These are phyloP conservation scores for Chaetoceros tenuissimus DNA, from an alignment of 108 stramenopile species.

Conservation along the genomic window DNA sequence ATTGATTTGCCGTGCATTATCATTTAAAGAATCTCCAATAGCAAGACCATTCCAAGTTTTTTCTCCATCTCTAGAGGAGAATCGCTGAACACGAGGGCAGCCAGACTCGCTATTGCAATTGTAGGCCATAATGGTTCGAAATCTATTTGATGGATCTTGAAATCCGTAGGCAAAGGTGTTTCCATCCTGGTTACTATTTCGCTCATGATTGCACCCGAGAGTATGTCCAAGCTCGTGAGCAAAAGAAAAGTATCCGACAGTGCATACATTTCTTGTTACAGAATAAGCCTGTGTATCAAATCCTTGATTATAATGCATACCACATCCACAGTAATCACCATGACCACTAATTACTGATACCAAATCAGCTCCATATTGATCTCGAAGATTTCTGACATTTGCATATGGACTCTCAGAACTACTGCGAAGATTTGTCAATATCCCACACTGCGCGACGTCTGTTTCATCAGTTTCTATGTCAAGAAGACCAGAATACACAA, in stretches of 20 bases:
- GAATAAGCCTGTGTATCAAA: too few relatives aligned
- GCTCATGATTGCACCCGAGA: slow-evolving; percentile 7
- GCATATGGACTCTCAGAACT: slow-evolving; percentile 1
- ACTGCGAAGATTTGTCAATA: not conserved
- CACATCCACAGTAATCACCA: too few relatives aligned
- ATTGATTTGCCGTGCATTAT: too few relatives aligned
- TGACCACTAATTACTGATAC: slow-evolving; percentile 1
- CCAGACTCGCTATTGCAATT: too few relatives aligned
- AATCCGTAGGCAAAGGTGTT: slow-evolving; percentile 6
- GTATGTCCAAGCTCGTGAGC: slow-evolving; percentile 16
- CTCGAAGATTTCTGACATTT: slow-evolving; percentile 1
- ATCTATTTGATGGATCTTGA: slow-evolving; percentile 4
- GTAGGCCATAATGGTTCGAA: slow-evolving; percentile 13
- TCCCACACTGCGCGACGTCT: slow-evolving; percentile 9
- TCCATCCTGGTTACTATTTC: not conserved
- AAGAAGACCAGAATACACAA: not conserved
- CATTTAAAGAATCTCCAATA: too few relatives aligned
- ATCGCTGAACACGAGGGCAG: too few relatives aligned
- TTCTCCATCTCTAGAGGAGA: too few relatives aligned
- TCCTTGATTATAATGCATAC: too few relatives aligned
- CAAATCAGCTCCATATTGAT: slow-evolving; percentile 14
- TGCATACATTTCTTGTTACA: not conserved
- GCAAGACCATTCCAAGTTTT: too few relatives aligned
- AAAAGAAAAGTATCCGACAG: slow-evolving; percentile 15
- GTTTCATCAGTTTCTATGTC: slow-evolving; percentile 7